These are phyloP conservation scores for Wickerhamomyces chaumierensis DNA, from an alignment of 805 yeast species.

Conservation along the genomic window DNA sequence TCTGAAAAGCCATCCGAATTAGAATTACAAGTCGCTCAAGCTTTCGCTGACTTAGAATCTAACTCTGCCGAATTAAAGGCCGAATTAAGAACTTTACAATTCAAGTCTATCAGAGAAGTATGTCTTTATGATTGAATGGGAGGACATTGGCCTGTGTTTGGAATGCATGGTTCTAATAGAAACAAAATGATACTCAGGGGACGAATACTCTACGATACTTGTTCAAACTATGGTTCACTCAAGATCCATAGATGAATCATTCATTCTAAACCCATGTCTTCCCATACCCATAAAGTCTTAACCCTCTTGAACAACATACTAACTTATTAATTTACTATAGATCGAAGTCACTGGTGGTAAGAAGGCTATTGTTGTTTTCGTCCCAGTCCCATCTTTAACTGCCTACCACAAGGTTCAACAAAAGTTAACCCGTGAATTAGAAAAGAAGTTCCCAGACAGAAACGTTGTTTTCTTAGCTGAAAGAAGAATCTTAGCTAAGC, in stretches of 20 bases:
- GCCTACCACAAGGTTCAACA: conserved; percentile 96
- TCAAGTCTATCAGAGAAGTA: conserved; percentile 93
- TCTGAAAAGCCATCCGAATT: conserved; percentile 94
- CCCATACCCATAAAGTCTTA: background rate
- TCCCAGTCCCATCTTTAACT: conserved; percentile 89
- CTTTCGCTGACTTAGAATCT: conserved; percentile 90
- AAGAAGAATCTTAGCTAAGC: conserved; percentile 99
- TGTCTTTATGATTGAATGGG: conserved; percentile 16
- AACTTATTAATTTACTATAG: conserved; percentile 21
- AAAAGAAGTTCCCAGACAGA: conserved; percentile 99
- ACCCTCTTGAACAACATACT: conserved; percentile 8
- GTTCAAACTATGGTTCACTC: too few species aligned
- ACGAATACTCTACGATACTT: too few species aligned
- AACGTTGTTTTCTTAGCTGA: conserved; percentile 99
- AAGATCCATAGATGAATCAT: background rate
- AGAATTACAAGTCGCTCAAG: conserved; percentile 99
- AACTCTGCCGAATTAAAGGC: conserved; percentile 94
- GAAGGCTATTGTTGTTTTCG: conserved; percentile 96
- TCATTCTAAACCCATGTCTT: background rate
- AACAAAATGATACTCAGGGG: too few species aligned
- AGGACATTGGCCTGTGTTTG: background rate
- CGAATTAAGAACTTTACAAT: conserved; percentile 96
- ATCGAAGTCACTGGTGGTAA: conserved; percentile 96
- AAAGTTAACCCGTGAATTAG: conserved; percentile 97
- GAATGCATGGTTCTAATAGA: background rate